Conservation (phyloP, 2,329 filamentous ascomycete genomes). For the Hymenoscyphus linearis region DNA sequence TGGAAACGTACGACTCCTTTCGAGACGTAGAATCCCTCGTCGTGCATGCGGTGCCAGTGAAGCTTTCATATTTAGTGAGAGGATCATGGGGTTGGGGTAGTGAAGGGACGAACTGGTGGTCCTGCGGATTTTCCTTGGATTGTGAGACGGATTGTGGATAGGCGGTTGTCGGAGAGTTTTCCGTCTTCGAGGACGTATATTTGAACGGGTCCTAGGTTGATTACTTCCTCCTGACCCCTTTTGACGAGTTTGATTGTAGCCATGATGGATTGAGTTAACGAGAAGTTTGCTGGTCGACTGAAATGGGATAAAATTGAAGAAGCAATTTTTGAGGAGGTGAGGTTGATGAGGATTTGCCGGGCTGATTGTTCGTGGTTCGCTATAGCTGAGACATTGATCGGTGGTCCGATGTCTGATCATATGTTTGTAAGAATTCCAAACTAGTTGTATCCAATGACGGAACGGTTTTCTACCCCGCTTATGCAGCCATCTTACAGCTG, state of each 20-base stretch:
- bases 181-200: slow-evolving; percentile 35
- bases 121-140: slow-evolving; percentile 42
- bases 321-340: neutral
- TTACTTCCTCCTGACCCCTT: slow-evolving; percentile 42
- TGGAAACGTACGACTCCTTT: slow-evolving; percentile 48
- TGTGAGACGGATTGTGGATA: slow-evolving; percentile 44
- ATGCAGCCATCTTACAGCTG: too few species aligned
- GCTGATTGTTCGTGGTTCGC: too few species aligned
- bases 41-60: slow-evolving; percentile 55
- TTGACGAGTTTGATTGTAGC: slow-evolving; percentile 37
- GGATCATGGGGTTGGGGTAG: neutral
- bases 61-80: neutral
- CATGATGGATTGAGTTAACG: neutral
- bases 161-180: slow-evolving; percentile 39
- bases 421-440: too few species aligned
- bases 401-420: too few species aligned
- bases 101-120: slow-evolving; percentile 35
- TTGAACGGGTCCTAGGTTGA: slow-evolving; percentile 44
- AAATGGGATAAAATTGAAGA: neutral
- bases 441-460: too few species aligned
- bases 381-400: too few species aligned
- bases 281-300: neutral
- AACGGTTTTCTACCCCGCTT: too few species aligned
- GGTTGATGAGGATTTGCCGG: too few species aligned
- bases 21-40: slow-evolving; percentile 52